Evolutionary conservation across 140 eudicot genomes (phyloP), one percentile per base, ranked within the genome.

Genomic region (Ambrosia hybrid): DNA sequence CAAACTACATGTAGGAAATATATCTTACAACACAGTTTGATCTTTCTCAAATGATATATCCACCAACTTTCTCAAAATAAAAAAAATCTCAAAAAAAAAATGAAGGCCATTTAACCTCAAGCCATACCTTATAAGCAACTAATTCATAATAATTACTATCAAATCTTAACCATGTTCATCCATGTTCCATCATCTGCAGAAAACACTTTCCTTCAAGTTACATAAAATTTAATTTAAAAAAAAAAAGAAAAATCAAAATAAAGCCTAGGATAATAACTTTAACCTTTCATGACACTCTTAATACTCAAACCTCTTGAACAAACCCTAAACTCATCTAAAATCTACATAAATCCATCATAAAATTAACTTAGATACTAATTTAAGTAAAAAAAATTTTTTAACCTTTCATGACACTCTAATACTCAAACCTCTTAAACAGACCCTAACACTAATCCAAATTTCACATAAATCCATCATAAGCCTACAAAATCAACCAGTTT

Each of bases 371-470:
- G 30, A 21, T 21, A 21, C 30, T 21, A 21, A 21, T 21, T 21
- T 21, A 21, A 21, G 30, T 21, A 21, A 21, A 13, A 16, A 63
- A 48, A n/a, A n/a, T 21, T 21, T 13, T 30, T 59, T 30, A 59
- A 30, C 3, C 43, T 59, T 59, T 13, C 65, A 59, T 10, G 3
- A 59, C 4, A 33, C 15, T 11, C 17, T 45, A 45, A 45, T 6
- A 37, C 41, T 37, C 41, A 37, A 37, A 45, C 12, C 12, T 46
- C 51, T 2, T 6, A 1, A 46, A 46, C 11, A 46, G 8, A 9
- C 30, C 64, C 75, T 57, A 57, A 71, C 41, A 39, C 45, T 12
- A 67, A 57, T n/a, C 49, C 30, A 46, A 46, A 70, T n/a, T 17
- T 57, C 14, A 26, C 26, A 61, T 3, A 67, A 67, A 38, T 46